phyloP scores from a whole-genome alignment of 1,284 basidiomycete genomes.

The Cystobasidium sp. region DNA sequence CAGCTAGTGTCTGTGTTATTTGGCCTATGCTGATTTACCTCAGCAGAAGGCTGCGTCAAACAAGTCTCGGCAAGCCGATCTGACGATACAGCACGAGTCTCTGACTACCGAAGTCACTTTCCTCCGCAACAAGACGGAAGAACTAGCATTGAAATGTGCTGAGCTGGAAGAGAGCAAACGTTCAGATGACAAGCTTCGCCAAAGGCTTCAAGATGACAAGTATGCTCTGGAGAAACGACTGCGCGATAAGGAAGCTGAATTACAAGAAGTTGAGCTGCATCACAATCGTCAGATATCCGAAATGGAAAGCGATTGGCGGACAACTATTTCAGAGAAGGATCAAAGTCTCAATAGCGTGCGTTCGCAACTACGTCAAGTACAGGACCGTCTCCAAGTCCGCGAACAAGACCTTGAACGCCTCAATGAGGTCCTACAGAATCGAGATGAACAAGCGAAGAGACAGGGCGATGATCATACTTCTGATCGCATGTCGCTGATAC shows the following conservation, averaged over 20 bases:
- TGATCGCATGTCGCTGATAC: slow-evolving; percentile 81
- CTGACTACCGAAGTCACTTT: slow-evolving; percentile 50
- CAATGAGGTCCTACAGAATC: slow-evolving; percentile 69
- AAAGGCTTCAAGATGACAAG: slow-evolving; percentile 58
- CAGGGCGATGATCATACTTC: slow-evolving; percentile 79
- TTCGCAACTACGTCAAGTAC: slow-evolving; percentile 57
- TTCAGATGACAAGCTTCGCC: slow-evolving; percentile 45
- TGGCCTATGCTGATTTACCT: slow-evolving; percentile 35
- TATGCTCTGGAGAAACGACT: slow-evolving; percentile 74
- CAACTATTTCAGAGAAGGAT: slow-evolving; percentile 59
- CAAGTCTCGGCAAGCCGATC: slow-evolving; percentile 51
- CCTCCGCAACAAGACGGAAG: slow-evolving; percentile 67
- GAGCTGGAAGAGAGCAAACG: slow-evolving; percentile 53
- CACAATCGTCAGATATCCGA: slow-evolving; percentile 58
- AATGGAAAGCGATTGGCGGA: slow-evolving; percentile 58
- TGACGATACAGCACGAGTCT: slow-evolving; percentile 52
- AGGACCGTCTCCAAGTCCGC: slow-evolving; percentile 68
- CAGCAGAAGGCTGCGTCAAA: slow-evolving; percentile 65
- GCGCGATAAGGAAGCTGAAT: slow-evolving; percentile 61
- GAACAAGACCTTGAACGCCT: slow-evolving; percentile 75
- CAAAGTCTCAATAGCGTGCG: slow-evolving; percentile 54
- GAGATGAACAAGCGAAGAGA: slow-evolving; percentile 64
- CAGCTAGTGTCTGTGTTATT: slow-evolving; percentile 31
- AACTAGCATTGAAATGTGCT: slow-evolving; percentile 70
- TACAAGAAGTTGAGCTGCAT: slow-evolving; percentile 54